Conservation (phyloP, 108 stramenopile genomes). For the Fragilariopsis cylindrus region DNA sequence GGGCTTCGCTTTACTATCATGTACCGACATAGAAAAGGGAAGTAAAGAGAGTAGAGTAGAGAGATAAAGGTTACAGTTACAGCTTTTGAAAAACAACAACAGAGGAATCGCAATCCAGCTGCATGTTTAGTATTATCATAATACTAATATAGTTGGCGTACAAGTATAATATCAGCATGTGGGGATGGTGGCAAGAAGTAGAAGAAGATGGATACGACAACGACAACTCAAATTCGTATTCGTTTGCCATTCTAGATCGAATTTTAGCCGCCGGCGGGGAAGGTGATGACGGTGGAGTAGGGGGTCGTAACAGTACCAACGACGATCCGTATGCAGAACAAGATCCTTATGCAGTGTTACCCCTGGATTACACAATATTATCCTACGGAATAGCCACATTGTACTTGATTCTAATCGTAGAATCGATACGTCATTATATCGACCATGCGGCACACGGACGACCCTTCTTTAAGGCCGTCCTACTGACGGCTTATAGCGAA, state of each 20-base stretch:
- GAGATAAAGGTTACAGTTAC: no score
- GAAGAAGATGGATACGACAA: neutral
- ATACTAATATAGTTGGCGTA: no score
- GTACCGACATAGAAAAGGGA: no score
- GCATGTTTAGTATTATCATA: no score
- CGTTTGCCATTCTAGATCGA: neutral
- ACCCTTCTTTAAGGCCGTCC: conserved; percentile 70
- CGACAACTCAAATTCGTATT: neutral
- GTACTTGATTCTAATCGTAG: conserved; percentile 66
- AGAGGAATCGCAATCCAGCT: no score
- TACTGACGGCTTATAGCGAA: conserved; percentile 79
- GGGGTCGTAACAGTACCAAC: neutral
- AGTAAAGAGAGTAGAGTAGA: no score
- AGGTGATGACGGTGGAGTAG: neutral
- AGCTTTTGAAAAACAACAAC: no score
- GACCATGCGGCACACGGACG: conserved; percentile 63
- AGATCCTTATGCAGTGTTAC: neutral
- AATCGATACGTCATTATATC: conserved; percentile 62
- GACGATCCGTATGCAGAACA: no score
- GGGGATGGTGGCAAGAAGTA: neutral
- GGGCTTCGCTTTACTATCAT: no score
- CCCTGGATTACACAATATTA: neutral
- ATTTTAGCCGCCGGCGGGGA: neutral
- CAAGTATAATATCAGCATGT: no score
- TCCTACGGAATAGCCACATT: conserved; percentile 45